These are phyloP conservation scores for Medicago ruthenica DNA, from an alignment of 306 rosid species.

Conservation along the genomic window DNA sequence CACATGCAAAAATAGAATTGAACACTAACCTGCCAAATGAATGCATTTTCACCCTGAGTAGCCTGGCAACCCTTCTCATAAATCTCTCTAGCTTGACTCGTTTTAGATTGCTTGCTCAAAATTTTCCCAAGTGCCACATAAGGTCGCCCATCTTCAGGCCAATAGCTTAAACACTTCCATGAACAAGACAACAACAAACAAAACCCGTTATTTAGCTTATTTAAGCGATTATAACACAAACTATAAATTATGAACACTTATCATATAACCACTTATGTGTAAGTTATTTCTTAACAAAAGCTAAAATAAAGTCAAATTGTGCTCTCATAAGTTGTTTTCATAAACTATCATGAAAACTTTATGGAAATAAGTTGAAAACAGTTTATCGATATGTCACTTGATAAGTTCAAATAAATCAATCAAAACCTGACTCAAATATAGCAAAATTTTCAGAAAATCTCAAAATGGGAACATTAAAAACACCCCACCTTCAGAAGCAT, in stretches of 20 bases:
- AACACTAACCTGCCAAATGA: constrained; percentile 87
- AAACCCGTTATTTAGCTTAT: neutral
- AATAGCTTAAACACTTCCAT: constrained; percentile 66
- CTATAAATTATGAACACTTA: too few species aligned
- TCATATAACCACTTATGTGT: too few species aligned
- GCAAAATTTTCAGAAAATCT: neutral
- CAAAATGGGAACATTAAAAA: constrained; percentile 3
- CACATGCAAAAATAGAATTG: constrained; percentile 14
- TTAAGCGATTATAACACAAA: neutral
- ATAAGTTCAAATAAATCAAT: neutral
- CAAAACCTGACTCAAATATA: neutral
- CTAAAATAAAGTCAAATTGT: too few species aligned
- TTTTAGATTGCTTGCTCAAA: constrained; percentile 74
- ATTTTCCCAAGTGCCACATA: constrained; percentile 85
- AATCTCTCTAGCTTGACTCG: constrained; percentile 72
- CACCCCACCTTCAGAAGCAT: constrained; percentile 67
- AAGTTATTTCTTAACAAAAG: too few species aligned
- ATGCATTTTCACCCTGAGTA: constrained; percentile 93
- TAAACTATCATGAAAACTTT: neutral
- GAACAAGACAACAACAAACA: constrained; percentile 3
- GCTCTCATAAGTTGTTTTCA: neutral
- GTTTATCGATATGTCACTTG: neutral
- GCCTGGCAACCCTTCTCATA: constrained; percentile 97
- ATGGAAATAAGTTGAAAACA: neutral
- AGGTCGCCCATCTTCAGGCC: constrained; percentile 96